These are phyloP conservation scores for Fusarium denticulatum DNA, from an alignment of 2,329 filamentous ascomycete genomes.

Conservation along the genomic window DNA sequence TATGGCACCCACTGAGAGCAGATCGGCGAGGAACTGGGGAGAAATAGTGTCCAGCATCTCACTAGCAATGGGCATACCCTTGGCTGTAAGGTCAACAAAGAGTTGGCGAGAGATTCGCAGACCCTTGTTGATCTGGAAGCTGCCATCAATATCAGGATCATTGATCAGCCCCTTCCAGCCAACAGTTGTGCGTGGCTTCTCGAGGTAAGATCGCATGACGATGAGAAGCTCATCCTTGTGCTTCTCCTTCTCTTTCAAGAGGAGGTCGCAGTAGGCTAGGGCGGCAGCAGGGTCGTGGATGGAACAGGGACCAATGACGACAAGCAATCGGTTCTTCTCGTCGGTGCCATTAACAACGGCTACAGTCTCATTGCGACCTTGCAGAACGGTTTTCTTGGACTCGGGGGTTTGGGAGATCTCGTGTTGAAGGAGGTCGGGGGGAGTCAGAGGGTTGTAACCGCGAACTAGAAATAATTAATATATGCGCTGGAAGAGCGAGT, in stretches of 20 bases:
- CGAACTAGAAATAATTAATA: constrained; percentile 65
- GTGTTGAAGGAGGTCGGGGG: constrained; percentile 93
- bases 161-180: constrained; percentile 99
- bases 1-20: constrained; percentile 90
- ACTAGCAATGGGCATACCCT: constrained; percentile 94
- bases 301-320: constrained; percentile 94
- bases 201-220: constrained; percentile 97
- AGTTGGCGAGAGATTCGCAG: constrained; percentile 86
- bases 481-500: neutral
- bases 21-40: constrained; percentile 93
- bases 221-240: constrained; percentile 90
- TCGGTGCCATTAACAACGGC: constrained; percentile 76
- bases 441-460: constrained; percentile 92
- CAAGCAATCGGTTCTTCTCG: constrained; percentile 66
- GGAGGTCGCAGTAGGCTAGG: constrained; percentile 88
- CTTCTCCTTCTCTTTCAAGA: constrained; percentile 85
- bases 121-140: constrained; percentile 99
- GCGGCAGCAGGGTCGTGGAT: constrained; percentile 95
- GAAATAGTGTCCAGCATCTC: constrained; percentile 99
- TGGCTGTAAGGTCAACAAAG: constrained; percentile 89
- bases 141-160: constrained; percentile 97
- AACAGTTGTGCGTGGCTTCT: constrained; percentile 97
- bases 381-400: constrained; percentile 69
- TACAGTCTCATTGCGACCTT: constrained; percentile 70
- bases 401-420: constrained; percentile 75